Base-by-base conservation (phyloP, 2,329 filamentous ascomycete genomes). In the Lasiodiplodia theobromae region DNA sequence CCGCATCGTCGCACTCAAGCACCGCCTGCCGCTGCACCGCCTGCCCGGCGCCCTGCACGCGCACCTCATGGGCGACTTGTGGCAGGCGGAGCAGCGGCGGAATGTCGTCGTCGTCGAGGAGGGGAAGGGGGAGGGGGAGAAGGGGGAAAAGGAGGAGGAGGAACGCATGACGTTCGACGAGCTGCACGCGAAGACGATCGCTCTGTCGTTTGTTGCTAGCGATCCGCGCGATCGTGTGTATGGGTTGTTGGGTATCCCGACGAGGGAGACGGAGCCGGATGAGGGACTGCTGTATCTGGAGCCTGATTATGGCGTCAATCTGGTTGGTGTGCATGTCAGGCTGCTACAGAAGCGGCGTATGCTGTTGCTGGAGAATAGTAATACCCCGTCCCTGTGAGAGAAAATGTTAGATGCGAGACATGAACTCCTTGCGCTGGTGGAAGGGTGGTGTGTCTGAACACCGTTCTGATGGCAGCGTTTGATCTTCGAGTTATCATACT, bases 201-300 rank as follows among this genome's bases (percentile, higher is more conserved):
- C 38, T 10, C 51, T 53, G 44, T 47, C 44, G 56, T 70, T 73
- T 23, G 49, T 57, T 14, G 69, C 56, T 4, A 71, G 69, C 5
- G 69, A 73, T 47, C 23, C 66, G 7, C 60, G 70, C 18, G 70
- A 73, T 60, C 62, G 69, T 8, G 58, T 70, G 6, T 73, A 71
- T 54, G 71, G 63, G 25, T 65, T 73, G 51, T 54, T 70, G 10
- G 69, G 70, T 6, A 60, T 70, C 6, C 47, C 31, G 14, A 69
- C 69, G 34, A 47, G 23, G 16, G 67, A 64, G 34, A 57, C 64
- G n/a, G 53, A 66, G 28, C 69, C 67, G 4, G 58, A 67, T 47
- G 37, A 49, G 6, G 57, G 53, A 1, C 38, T 34, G 14, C 37
- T 69, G 11, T 71, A 67, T 38, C 8, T 71, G 23, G 64, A 67